Base-by-base conservation (phyloP, 345 rosid genomes). In the Citrus inodora region DNA sequence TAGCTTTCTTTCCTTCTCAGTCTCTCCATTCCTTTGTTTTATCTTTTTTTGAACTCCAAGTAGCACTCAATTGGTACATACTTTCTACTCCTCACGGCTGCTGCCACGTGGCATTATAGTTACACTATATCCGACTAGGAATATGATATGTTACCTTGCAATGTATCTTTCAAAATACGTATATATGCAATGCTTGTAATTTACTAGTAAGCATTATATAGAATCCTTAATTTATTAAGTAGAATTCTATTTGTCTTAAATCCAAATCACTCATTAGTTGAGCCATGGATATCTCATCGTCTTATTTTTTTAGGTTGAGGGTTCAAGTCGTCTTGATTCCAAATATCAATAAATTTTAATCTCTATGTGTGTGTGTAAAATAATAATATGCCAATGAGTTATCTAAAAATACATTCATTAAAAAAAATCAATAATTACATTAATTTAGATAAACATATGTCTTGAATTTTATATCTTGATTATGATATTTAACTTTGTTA, bases 1-100 rank as follows among this genome's bases (percentile, higher is more conserved):
- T 69, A 61, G 81, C 62, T 88, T 88, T 83, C 90, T 87, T 89
- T 72, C 71, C 92, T 88, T 83, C 87, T 58, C 91, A 85, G 87
- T 56, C 53, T 88, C 87, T 78, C 84, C 80, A 73, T 76, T 55
- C 51, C 73, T 48, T 6, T 62, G 35, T 56, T 55, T 40, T 60
- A 73, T 76, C 87, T 87, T 85, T 70, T 67, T 77, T 84, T 81
- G 7, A 89, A 87, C 87, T 81, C 87, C 88, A 85, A 84, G 89
- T 75, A 79, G 83, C 73, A 84, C 85, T 84, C 88, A 71, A 74
- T 84, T 84, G 82, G 73, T 33, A 53, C 22, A 42, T 46, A 16
- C n/a, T 76, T 66, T 77, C 70, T 63, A 5, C 55, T 21, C 30
- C 33, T 27, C 16, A 30, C 10, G 24, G 35, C 37, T 55, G 76